Base-by-base conservation (phyloP, 208 protist genomes). In the Lotmaria passim region DNA sequence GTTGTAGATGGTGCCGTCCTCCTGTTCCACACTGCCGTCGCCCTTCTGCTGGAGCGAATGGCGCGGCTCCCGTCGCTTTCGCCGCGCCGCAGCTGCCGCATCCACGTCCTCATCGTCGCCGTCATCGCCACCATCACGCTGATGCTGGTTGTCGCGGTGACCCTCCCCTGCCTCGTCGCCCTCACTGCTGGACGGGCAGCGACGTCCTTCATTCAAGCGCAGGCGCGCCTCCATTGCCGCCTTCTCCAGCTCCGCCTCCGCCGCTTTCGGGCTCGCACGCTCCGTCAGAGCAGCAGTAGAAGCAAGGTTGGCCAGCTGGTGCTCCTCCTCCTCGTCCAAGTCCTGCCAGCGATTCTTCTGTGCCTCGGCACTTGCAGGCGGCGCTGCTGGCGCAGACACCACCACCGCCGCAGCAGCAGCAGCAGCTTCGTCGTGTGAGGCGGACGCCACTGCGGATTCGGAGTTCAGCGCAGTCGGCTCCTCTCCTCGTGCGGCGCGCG, bases 251-350 rank as follows among this genome's bases (percentile, higher is more conserved):
- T 51, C 76, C 26, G 53, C 57, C 59, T 67, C 52, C 47, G 70
- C 70, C 19, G 63, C 55, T 6, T 34, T 33, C 12, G 34, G 48
- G 23, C 63, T 71, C 7, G 55, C 60, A 36, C 71, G 71, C 36
- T 62, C 31, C 39, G 50, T 36, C 43, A 77, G 46, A 3, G 71
- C 71, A 15, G 63, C 71, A 8, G 61, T n/a, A 30, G 70, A 73
- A 26, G 47, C 75, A 11, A 39, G 50, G 47, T 81, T 74, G 33
- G 67, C 75, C 33, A 81, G 51, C 43, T 75, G 57, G 17, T 73
- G 58, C 31, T 52, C 46, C 34, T 81, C 75, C 47, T 28, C 44
- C 19, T 70, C 75, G 53, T 77, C 71, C 31, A 60, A 3, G 26
- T 71, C 46, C 8, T 31, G 17, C 71, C 71, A 66, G 28, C 47